Evolutionary conservation across 306 rosid genomes (phyloP).

Genomic region (Begonia peltatifolia): DNA sequence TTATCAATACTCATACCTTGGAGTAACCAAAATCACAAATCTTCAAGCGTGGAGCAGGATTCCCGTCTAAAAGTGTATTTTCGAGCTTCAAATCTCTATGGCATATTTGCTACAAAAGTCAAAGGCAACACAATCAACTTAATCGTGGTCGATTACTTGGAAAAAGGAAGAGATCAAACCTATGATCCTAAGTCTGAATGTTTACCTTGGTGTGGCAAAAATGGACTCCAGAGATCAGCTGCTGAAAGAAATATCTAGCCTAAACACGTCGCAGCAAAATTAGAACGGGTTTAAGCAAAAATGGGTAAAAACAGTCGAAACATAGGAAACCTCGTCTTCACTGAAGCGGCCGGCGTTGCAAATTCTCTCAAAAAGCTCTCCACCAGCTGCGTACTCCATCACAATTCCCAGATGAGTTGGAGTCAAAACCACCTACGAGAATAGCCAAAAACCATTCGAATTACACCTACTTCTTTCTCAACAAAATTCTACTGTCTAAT

Average conservation of each 20-base stretch:
- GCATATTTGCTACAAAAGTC: neutral
- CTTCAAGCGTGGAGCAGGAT: neutral
- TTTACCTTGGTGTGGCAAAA: neutral
- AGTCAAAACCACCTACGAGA: neutral
- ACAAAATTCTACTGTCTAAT: too few relatives aligned
- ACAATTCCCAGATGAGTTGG: neutral
- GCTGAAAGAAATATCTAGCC: slow-evolving; percentile 2
- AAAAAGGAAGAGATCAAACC: neutral
- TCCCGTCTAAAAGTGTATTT: neutral
- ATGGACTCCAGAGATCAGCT: neutral
- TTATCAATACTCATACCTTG: neutral
- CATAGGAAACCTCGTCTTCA: neutral
- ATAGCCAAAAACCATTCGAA: too few relatives aligned
- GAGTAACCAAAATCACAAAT: neutral
- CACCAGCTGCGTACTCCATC: neutral
- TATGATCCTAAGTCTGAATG: neutral
- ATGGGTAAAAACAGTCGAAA: neutral
- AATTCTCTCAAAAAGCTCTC: slow-evolving; percentile 1
- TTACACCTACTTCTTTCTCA: too few relatives aligned
- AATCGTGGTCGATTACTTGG: too few relatives aligned
- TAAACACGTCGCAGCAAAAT: neutral
- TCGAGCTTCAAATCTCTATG: slow-evolving; percentile 1
- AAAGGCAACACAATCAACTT: neutral
- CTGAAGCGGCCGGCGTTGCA: neutral
- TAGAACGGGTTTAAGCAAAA: neutral